Percentiles rank a stretch among this genome's conserved stretches.
Conservation (phyloP, 208 protist genomes). For the Giardia muris region DNA sequence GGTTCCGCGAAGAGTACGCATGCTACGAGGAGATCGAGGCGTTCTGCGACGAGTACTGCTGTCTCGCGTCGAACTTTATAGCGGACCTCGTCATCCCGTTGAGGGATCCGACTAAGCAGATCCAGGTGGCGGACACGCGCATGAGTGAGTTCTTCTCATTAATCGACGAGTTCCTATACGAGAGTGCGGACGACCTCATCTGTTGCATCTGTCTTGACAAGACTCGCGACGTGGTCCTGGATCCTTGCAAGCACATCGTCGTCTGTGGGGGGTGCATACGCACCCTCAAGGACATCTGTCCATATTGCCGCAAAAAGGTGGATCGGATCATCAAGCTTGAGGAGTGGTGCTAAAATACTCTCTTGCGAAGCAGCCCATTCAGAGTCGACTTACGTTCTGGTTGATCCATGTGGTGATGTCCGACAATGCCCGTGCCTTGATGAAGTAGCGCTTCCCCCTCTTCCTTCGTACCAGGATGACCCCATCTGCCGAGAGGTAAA, state of each 20-base stretch:
- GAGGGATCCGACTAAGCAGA: background rate
- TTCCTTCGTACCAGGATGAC: background rate
- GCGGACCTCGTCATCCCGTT: background rate
- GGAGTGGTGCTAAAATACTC: no score
- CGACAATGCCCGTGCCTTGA: background rate
- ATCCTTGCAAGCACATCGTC: background rate
- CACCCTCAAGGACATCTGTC: background rate
- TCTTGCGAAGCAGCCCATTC: background rate
- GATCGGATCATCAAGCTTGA: no score
- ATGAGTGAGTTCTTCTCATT: background rate
- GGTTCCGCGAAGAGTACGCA: background rate
- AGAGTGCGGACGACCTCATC: background rate
- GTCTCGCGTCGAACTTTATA: background rate
- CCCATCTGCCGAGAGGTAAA: background rate
- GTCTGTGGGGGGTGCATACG: background rate
- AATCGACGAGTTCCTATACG: background rate
- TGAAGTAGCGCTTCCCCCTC: background rate
- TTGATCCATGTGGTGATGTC: background rate
- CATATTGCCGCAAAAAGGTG: conserved; percentile 4
- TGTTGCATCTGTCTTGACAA: conserved; percentile 6
- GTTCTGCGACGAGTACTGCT: background rate
- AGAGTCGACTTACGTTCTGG: background rate
- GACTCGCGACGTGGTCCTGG: background rate
- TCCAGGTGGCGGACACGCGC: background rate
- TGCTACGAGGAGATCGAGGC: background rate